Percentiles rank a stretch among this genome's conserved stretches.
phyloP scores from a whole-genome alignment of 768 basidiomycete genomes.

The Phylloporus sp. region DNA sequence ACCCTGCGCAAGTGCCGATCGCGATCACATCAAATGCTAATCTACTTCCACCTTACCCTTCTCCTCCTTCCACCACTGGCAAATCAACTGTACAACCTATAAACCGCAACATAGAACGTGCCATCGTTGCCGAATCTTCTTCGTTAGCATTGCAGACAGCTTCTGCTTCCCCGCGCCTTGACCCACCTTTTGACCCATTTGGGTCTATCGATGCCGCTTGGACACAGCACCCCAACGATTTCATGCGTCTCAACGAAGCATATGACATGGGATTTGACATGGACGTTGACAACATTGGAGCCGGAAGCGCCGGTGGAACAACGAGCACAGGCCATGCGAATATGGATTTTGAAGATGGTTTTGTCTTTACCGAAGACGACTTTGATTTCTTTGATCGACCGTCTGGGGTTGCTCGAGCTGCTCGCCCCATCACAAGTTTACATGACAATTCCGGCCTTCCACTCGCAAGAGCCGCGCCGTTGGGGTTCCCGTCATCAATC shows the following conservation, averaged over 20 bases:
- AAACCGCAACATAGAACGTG: slow-evolving; percentile 21
- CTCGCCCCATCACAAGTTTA: slow-evolving; percentile 16
- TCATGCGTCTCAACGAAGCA: slow-evolving; percentile 35
- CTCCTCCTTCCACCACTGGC: slow-evolving; percentile 50
- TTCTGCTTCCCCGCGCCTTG: slow-evolving; percentile 18
- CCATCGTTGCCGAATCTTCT: slow-evolving; percentile 14
- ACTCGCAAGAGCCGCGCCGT: slow-evolving; percentile 32
- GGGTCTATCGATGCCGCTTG: slow-evolving; percentile 39
- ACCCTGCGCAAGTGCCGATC: slow-evolving; percentile 11
- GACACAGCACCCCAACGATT: slow-evolving; percentile 33
- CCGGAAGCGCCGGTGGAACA: slow-evolving; percentile 25
- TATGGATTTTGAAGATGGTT: slow-evolving; percentile 56
- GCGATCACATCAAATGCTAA: slow-evolving; percentile 16
- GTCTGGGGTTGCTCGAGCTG: slow-evolving; percentile 25
- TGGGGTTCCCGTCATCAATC: slow-evolving; percentile 33
- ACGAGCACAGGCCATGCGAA: slow-evolving; percentile 26
- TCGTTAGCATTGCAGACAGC: slow-evolving; percentile 10
- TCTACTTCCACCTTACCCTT: slow-evolving; percentile 46
- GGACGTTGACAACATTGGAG: slow-evolving; percentile 35
- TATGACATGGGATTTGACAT: slow-evolving; percentile 51
- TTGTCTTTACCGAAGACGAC: slow-evolving; percentile 74
- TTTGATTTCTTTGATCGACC: slow-evolving; percentile 83
- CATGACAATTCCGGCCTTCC: slow-evolving; percentile 27
- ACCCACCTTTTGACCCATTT: slow-evolving; percentile 42
- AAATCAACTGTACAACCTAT: slow-evolving; percentile 12